Base-by-base conservation (phyloP, 805 yeast species). In the Pachysolen tannophilus region DNA sequence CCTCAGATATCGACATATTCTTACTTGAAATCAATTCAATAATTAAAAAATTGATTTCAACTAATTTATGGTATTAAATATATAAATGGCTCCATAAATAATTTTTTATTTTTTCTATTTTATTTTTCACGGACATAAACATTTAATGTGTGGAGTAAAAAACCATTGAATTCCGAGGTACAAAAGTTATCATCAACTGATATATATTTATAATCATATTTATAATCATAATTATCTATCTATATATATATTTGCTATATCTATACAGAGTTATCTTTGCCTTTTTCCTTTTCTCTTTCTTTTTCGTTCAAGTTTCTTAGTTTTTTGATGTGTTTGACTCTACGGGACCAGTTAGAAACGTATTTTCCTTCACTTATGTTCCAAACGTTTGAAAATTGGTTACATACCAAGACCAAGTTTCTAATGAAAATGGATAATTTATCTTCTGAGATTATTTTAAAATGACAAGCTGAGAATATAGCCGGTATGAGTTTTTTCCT, bases 341-440 rank as follows among this genome's bases (percentile, higher is more conserved):
- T 63, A 43, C 74, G 73, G 13, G 72, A 66, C 94, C 94, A 84
- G 47, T 69, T 77, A 26, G 78, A 69, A 6, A 65, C 60, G 55
- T 69, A 76, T 24, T 61, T 62, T 4, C 78, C 77, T 33, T 66
- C 66, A 8, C 74, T 58, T 11, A 11, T 23, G 45, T 80, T 80
- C 86, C 92, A 84, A 13, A 79, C 78, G 18, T 69, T 67, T 1
- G 95, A 86, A 55, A 84, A 82, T 40, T 76, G 79, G 43, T 74
- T 71, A 3, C 87, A 80, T 35, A 76, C 65, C 15, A 80, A 50
- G 2, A 83, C 75, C 41, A 81, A 56, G 41, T 79, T 81, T 32
- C 94, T 65, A 8, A 85, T 70, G 50, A 78, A 78, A 4, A 61
- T 56, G 1, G 94, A 69, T 32, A 87, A 56, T 21, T 75, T 70